Percentiles rank a stretch among this genome's conserved stretches.
Evolutionary conservation across 2,329 filamentous ascomycete species (phyloP).

Genomic region (Pochonia chlamydosporia): DNA sequence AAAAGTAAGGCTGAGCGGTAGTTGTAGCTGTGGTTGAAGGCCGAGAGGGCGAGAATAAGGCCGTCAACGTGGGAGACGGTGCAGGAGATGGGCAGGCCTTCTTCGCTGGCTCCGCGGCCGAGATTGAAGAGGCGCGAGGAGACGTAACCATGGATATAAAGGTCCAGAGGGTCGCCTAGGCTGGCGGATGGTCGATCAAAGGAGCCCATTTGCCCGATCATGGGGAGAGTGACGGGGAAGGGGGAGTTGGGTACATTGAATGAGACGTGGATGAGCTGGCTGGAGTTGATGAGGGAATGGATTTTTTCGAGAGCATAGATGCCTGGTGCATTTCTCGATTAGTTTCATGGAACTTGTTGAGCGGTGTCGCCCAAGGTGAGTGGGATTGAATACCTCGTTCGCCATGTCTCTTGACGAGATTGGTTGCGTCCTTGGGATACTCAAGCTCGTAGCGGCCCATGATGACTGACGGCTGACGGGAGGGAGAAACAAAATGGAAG

Average conservation of each 20-base stretch:
- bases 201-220: slow-evolving; percentile 79
- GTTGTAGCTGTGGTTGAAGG: slow-evolving; percentile 79
- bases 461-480: slow-evolving; percentile 7
- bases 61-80: slow-evolving; percentile 73
- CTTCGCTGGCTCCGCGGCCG: slow-evolving; percentile 24
- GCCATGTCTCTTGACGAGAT: slow-evolving; percentile 62
- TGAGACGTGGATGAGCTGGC: slow-evolving; percentile 73
- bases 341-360: slow-evolving; percentile 4
- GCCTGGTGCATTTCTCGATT: slow-evolving; percentile 36
- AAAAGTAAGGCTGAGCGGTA: slow-evolving; percentile 78
- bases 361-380: neutral
- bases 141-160: slow-evolving; percentile 83
- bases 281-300: slow-evolving; percentile 68
- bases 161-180: slow-evolving; percentile 60
- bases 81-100: slow-evolving; percentile 65
- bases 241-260: slow-evolving; percentile 61
- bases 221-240: slow-evolving; percentile 73
- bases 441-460: slow-evolving; percentile 38
- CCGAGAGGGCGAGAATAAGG: slow-evolving; percentile 71
- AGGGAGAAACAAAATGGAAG: too few relatives aligned
- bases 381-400: slow-evolving; percentile 47
- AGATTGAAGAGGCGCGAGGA: slow-evolving; percentile 71
- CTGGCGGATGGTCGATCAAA: slow-evolving; percentile 57
- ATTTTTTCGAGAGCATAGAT: slow-evolving; percentile 68
- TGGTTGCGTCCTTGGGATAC: slow-evolving; percentile 59